These are phyloP conservation scores for Aphanocladium album DNA, from an alignment of 2,329 filamentous ascomycete genomes.

Conservation along the genomic window DNA sequence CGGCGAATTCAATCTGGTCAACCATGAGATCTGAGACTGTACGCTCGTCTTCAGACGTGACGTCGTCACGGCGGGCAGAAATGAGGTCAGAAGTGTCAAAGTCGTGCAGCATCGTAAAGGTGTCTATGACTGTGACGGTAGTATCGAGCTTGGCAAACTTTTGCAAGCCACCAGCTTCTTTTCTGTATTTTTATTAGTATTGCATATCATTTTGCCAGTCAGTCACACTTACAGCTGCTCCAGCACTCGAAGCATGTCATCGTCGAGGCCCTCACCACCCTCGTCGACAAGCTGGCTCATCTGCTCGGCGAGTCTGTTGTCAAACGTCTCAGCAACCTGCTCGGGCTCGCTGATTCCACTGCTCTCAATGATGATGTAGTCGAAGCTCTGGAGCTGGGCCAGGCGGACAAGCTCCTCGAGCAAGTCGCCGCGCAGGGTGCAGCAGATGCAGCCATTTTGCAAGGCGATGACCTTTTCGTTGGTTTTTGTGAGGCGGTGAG, in stretches of 20 bases:
- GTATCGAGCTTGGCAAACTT: constrained; percentile 64
- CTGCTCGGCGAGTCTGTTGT: constrained; percentile 47
- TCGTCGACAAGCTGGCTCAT: constrained; percentile 32
- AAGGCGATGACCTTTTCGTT: constrained; percentile 62
- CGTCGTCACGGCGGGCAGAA: constrained; percentile 57
- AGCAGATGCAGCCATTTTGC: constrained; percentile 73
- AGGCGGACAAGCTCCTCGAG: constrained; percentile 64
- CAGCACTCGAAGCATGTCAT: constrained; percentile 30
- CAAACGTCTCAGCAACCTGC: constrained; percentile 71
- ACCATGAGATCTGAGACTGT: constrained; percentile 73
- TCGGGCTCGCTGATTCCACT: constrained; percentile 68
- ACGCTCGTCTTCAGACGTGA: constrained; percentile 62
- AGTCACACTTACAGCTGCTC: constrained; percentile 28
- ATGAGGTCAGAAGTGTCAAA: constrained; percentile 67
- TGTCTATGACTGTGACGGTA: constrained; percentile 67
- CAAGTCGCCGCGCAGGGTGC: constrained; percentile 65
- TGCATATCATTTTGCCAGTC: background rate
- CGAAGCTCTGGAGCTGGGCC: constrained; percentile 55
- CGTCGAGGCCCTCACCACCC: constrained; percentile 28
- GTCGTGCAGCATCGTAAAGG: constrained; percentile 67
- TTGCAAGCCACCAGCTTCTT: constrained; percentile 57
- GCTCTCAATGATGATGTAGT: constrained; percentile 69
- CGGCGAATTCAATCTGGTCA: constrained; percentile 73
- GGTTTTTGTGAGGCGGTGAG: constrained; percentile 50
- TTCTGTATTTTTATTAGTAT: constrained; percentile 22